Evolutionary conservation across 441 rosid genomes (phyloP), one percentile per base, ranked within the genome.

Genomic region (Adansonia gregorii): DNA sequence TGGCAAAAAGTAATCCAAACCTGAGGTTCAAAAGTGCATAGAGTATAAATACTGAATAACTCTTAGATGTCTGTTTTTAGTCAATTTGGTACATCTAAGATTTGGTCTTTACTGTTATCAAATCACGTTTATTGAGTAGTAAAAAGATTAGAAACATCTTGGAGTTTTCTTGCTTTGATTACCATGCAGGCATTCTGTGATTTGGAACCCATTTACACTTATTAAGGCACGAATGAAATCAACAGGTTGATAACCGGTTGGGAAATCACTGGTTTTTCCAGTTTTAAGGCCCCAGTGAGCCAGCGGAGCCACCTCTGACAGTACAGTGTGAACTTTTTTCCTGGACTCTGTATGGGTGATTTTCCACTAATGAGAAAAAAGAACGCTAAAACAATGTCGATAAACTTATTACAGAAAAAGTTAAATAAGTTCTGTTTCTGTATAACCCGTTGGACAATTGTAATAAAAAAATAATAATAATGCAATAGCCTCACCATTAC

Each of bases 201-300:
- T 87, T 84, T 95, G 87, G 99, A 95, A 76, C 99, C 99, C 6
- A 94, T 95, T 63, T 88, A 91, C 82, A 94, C 98, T 3, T 94
- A 87, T 48, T 98, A 93, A 86, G 99, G 97, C 79, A 93, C 98
- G 12, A 89, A 93, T 17, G 98, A 96, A 55, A 93, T 96, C 75
- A 96, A 94, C 91, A 90, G 78, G 80, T 86, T 95, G 87, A 88
- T 93, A 17, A 92, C 98, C 0, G 98, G 90, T 14, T 83, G 98
- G 81, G 98, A 93, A 85, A 83, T 96, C 27, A 94, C 98, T 0
- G 97, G 97, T 48, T n/a, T 91, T 67, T 94, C 98, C 27, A 90
- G 94, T 85, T 89, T 96, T 85, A 96, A 90, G 83, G 84, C 86
- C 58, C 75, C 73, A 31, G 3, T 27, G 41, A 39, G 97, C 76